phyloP scores from a whole-genome alignment of 495 filamentous ascomycete genomes.

The Ramalina intermedia region DNA sequence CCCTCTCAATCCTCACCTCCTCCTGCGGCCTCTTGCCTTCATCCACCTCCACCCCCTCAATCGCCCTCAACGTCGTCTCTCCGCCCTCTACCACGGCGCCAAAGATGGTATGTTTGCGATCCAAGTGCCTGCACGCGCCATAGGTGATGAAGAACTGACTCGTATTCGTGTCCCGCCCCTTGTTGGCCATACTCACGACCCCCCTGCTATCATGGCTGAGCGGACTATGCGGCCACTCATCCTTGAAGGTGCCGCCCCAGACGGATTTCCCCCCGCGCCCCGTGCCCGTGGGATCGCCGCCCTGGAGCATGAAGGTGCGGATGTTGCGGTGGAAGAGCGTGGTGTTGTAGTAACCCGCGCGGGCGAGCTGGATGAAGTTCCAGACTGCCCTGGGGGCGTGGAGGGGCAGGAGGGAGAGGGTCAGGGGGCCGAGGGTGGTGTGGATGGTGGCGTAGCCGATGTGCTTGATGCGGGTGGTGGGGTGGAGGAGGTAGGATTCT shows the following conservation, averaged over 20 bases:
- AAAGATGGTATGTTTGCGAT: conserved; percentile 94
- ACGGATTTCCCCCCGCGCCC: conserved; percentile 75
- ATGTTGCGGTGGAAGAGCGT: conserved; percentile 87
- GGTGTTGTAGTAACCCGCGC: conserved; percentile 76
- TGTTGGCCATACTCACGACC: conserved; percentile 89
- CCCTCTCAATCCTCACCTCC: conserved; percentile 65
- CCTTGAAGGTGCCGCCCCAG: conserved; percentile 83
- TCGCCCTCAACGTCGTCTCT: conserved; percentile 46
- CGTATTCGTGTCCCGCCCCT: conserved; percentile 92
- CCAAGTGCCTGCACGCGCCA: conserved; percentile 64
- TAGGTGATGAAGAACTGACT: conserved; percentile 95
- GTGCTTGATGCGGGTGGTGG: conserved; percentile 69
- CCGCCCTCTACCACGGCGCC: conserved; percentile 66
- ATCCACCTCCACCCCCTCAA: conserved; percentile 58
- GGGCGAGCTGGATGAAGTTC: conserved; percentile 85
- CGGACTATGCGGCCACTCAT: conserved; percentile 68
- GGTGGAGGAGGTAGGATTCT: conserved; percentile 82
- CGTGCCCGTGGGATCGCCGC: conserved; percentile 55
- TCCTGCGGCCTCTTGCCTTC: conserved; percentile 52
- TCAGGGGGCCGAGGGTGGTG: conserved; percentile 70
- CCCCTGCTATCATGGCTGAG: conserved; percentile 65
- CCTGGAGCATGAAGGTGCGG: conserved; percentile 94
- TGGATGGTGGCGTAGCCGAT: conserved; percentile 84
- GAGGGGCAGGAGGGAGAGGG: conserved; percentile 81
- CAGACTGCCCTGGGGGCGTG: conserved; percentile 84